Base-by-base conservation (phyloP, 768 basidiomycete species). In the Leccinum longicurvipes region DNA sequence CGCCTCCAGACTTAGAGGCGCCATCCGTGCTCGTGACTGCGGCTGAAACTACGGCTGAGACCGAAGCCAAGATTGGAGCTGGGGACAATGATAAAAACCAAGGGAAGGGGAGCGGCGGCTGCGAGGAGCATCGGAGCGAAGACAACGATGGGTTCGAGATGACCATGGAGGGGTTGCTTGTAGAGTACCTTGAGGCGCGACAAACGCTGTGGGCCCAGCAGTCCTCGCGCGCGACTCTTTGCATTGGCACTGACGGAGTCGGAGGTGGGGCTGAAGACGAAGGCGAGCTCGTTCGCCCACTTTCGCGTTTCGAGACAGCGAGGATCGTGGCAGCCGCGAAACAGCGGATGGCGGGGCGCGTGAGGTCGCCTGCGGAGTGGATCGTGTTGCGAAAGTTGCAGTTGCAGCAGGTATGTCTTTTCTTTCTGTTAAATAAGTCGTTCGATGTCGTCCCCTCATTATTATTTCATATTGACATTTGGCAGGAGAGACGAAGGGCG, bases 351-450 rank as follows among this genome's bases (percentile, higher is more conserved):
- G 55, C 23, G 4, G 57, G 57, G 8, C 51, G 67, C 19, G 49
- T 55, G 32, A 55, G 60, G 47, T 66, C 71, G 14, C 51, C 67
- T 41, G 59, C 63, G 5, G 73, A 78, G 42, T 66, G 67, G 21
- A 69, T 81, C 25, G 58, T 67, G 25, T 42, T 73, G 49, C 74
- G 80, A 46, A 82, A 78, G 60, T 70, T 84, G 46, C 79, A 78
- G 63, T 52, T 84, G 14, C 69, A 68, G 31, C 76, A 73, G 45
- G 70, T 71, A 53, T 0, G 67, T 29, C 3, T 27, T n/a, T n/a
- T 10, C 2, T 23, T 7, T 46, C 23, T 6, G 6, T 9, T 19
- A 19, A 19, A n/a, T 28, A 6, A 46, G 3, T 17, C 17, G 4
- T 8, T 34, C 34, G 6, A 17, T 34, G 15, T 15, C 6, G 1